Evolutionary conservation across 768 basidiomycete genomes (phyloP).

Genomic region (Auricularia sp.): DNA sequence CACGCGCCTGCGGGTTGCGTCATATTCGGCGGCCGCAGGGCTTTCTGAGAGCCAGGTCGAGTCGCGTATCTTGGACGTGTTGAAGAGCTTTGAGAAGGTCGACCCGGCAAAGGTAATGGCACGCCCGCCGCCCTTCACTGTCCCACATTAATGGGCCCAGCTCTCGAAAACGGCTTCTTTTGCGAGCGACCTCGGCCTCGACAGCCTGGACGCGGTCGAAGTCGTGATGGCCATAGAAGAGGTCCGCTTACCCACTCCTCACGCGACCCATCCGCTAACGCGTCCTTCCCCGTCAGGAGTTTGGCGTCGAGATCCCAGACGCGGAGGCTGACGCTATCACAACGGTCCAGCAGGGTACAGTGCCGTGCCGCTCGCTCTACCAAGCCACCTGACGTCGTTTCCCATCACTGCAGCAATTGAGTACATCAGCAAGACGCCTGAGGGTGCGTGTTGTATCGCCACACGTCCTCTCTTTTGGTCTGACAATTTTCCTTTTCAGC

Average conservation of each 20-base stretch:
- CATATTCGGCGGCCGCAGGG: conserved; percentile 57
- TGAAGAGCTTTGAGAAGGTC: conserved; percentile 87
- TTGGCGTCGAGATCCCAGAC: conserved; percentile 95
- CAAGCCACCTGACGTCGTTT: not conserved
- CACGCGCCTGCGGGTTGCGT: conserved; percentile 17
- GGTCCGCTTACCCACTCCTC: conserved; percentile 26
- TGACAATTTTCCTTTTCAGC: not conserved
- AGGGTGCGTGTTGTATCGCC: conserved; percentile 39
- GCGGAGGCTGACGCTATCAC: conserved; percentile 91
- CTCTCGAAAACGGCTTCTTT: conserved; percentile 58
- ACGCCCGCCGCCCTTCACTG: conserved; percentile 18
- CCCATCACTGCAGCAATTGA: conserved; percentile 60
- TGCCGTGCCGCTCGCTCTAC: conserved; percentile 10
- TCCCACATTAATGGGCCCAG: conserved; percentile 27
- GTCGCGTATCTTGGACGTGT: conserved; percentile 65
- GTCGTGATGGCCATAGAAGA: conserved; percentile 99
- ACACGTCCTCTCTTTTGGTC: not conserved
- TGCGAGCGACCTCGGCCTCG: conserved; percentile 75
- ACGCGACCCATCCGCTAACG: not conserved
- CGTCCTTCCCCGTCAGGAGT: conserved; percentile 50
- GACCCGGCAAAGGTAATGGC: conserved; percentile 53
- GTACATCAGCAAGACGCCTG: conserved; percentile 88
- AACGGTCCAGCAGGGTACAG: conserved; percentile 79
- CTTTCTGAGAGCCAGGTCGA: conserved; percentile 61
- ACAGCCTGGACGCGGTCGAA: conserved; percentile 95